Conservation (phyloP, 352 stramenopile genomes). For the Phytophthora capsici region DNA sequence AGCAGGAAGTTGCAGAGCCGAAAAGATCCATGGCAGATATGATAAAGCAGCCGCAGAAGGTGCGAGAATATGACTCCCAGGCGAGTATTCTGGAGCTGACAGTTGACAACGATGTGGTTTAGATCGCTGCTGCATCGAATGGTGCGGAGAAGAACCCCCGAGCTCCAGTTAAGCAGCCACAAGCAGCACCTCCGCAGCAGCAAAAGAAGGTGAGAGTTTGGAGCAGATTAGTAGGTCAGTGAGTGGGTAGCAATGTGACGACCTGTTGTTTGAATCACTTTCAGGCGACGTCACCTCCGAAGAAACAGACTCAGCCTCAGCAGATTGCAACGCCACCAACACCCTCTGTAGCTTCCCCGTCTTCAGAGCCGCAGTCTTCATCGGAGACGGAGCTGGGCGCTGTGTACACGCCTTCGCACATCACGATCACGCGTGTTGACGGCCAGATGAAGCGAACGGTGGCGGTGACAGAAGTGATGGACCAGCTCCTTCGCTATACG, state of each 20-base stretch:
- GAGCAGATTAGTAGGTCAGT: not conserved
- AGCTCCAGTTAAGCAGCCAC: conserved; percentile 1
- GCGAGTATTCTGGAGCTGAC: too few species aligned
- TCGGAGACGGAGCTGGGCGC: conserved; percentile 51
- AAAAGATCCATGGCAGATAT: conserved; percentile 18
- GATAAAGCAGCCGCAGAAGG: conserved; percentile 30
- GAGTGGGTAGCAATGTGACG: conserved; percentile 9
- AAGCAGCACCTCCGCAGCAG: conserved; percentile 20
- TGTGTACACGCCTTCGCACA: conserved; percentile 72
- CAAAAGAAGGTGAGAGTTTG: conserved; percentile 27
- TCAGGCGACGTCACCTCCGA: conserved; percentile 19
- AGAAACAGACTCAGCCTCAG: conserved; percentile 28
- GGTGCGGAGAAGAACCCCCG: conserved; percentile 22
- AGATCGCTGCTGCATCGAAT: conserved; percentile 11
- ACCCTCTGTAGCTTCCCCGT: not conserved
- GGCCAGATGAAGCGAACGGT: conserved; percentile 79
- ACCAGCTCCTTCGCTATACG: conserved; percentile 72
- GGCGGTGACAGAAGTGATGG: conserved; percentile 81
- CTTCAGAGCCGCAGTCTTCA: conserved; percentile 24
- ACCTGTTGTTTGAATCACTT: conserved; percentile 7
- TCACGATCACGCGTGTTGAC: conserved; percentile 77
- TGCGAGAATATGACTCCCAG: not conserved
- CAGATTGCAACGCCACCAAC: conserved; percentile 9
- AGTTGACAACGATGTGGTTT: not conserved
- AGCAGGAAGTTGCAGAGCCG: conserved; percentile 7